Evolutionary conservation across 495 filamentous ascomycete genomes (phyloP).

Genomic region (Neurospora sp.): DNA sequence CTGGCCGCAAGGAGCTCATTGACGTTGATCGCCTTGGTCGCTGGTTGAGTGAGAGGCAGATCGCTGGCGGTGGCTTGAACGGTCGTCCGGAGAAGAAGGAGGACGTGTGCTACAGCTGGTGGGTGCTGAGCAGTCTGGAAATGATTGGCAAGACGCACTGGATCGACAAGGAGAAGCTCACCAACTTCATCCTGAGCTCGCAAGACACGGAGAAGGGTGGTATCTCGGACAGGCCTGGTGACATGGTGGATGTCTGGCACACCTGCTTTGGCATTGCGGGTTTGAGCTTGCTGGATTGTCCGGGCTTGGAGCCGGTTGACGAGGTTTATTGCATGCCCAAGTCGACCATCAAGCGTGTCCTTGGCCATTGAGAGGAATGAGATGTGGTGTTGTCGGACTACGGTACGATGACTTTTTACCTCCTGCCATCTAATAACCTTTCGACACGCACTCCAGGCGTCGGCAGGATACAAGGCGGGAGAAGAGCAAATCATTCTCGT

Average conservation of each 20-base stretch:
- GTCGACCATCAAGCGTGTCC: slow-evolving; percentile 45
- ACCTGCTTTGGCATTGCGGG: slow-evolving; percentile 85
- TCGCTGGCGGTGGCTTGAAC: slow-evolving; percentile 80
- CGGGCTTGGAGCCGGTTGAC: slow-evolving; percentile 71
- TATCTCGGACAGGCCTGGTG: slow-evolving; percentile 78
- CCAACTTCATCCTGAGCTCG: slow-evolving; percentile 70
- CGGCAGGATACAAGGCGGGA: slow-evolving; percentile 65
- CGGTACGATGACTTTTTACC: slow-evolving; percentile 11
- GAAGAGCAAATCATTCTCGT: slow-evolving; percentile 37
- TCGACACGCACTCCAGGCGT: slow-evolving; percentile 35
- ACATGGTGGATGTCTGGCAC: slow-evolving; percentile 97
- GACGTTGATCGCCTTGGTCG: slow-evolving; percentile 69
- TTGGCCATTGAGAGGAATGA: slow-evolving; percentile 23
- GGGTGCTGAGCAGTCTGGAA: slow-evolving; percentile 79
- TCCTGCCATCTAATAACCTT: slow-evolving; percentile 73
- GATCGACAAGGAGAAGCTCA: slow-evolving; percentile 74
- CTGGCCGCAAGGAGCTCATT: slow-evolving; percentile 70
- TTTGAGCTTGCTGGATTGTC: slow-evolving; percentile 67
- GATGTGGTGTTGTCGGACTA: background rate
- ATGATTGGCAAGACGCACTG: slow-evolving; percentile 85
- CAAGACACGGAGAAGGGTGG: slow-evolving; percentile 82
- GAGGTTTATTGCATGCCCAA: slow-evolving; percentile 83
- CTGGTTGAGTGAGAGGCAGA: slow-evolving; percentile 90
- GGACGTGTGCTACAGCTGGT: slow-evolving; percentile 98
- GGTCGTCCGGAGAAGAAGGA: slow-evolving; percentile 91